Base-by-base conservation (phyloP, 2,329 filamentous ascomycete species). In the Penicillium sp. region DNA sequence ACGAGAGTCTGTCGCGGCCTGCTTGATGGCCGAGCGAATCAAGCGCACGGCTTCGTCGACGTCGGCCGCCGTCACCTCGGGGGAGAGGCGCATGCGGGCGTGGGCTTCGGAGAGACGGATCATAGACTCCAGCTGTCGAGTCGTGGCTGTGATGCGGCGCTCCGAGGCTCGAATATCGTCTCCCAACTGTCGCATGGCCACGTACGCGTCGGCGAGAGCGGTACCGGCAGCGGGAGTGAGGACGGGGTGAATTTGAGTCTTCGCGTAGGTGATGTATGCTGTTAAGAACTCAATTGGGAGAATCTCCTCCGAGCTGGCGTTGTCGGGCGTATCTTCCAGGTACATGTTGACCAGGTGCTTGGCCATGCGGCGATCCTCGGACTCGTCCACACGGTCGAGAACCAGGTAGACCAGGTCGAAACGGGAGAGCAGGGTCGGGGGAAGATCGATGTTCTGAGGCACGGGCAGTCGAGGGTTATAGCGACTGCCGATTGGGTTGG, bases 371-470 rank as follows among this genome's bases (percentile, higher is more conserved):
- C 92, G 88, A 73, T 99, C 94, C 51, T 83, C 87, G 68, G 89
- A 88, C 76, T 97, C 94, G 68, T 97, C 93, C 47, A 95, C 88
- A 7, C 90, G 90, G 71, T 99, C 94, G 44, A 99, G 86, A 39
- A 99, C 94, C 1, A 99, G 86, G 70, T 99, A 99, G 47, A 99
- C 93, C 6, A 99, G 81, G 72, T 99, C 94, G 71, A 99, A 99
- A 81, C 94, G 89, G 5, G 92, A 97, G 48, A 99, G 84, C 6
- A 99, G 82, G 0, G 94, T 99, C 0, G 94, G 94, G 0, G 94
- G 94, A 8, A 99, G 85, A 69, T 99, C 94, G 66, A 99, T 99
- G 74, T 99, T 99, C 68, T 97, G 92, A 3, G 94, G 94, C 13
- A 99, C 94, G 0, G 94, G 92, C 21, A 99, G 79, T 67, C 96